These are phyloP conservation scores for Podila epigama DNA, from an alignment of 192 early-diverging fungal species.

Conservation along the genomic window DNA sequence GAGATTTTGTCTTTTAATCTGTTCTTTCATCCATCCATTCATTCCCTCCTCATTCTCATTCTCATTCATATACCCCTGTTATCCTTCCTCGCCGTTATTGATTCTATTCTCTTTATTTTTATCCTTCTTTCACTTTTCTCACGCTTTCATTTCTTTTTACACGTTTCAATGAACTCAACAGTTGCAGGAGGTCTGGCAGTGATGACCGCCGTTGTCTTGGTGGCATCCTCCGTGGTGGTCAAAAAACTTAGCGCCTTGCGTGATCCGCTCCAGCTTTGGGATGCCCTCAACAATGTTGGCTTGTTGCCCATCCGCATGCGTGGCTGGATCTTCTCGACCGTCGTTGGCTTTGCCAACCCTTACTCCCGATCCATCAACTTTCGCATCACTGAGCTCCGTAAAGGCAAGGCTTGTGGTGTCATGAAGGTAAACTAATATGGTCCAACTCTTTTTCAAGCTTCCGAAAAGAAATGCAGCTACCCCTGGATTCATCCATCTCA, in stretches of 20 bases:
- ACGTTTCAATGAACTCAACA: background rate
- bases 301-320: conserved; percentile 53
- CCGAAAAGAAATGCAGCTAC: background rate
- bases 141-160: too few species aligned
- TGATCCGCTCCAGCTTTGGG: conserved; percentile 59
- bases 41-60: background rate
- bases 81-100: too few species aligned
- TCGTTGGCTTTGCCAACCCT: conserved; percentile 56
- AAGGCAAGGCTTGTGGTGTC: conserved; percentile 61
- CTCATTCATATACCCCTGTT: background rate
- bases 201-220: conserved; percentile 2
- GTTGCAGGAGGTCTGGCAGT: background rate
- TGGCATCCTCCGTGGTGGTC: conserved; percentile 3
- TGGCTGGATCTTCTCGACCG: conserved; percentile 54
- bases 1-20: too few species aligned
- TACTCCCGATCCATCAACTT: conserved; percentile 61
- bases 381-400: conserved; percentile 59
- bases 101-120: background rate
- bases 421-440: conserved; percentile 53
- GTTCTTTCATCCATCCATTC: background rate
- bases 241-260: conserved; percentile 40
- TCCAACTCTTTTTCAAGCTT: too few species aligned
- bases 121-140: background rate
- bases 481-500: background rate
- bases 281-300: conserved; percentile 54